Base-by-base conservation (phyloP, 2,329 filamentous ascomycete genomes). In the Bipolaris zeicola region DNA sequence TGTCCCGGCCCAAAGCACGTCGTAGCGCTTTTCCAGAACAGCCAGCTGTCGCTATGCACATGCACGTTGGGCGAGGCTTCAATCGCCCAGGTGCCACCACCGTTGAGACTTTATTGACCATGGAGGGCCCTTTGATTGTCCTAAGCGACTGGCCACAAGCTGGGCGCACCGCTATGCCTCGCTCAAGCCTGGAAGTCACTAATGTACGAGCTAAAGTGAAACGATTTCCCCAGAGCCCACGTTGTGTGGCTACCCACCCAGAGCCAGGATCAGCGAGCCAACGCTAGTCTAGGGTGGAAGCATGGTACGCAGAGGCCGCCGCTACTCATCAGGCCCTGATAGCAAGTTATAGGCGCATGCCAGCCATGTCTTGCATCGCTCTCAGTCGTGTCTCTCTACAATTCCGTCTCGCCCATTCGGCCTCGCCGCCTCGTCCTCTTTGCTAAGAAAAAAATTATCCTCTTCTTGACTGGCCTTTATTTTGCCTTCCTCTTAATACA, bases 141-240 rank as follows among this genome's bases (percentile, higher is more conserved):
- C 37, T 52, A 36, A 46, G 46, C 53, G 36, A 51, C 53, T 47
- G 48, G 39, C 34, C 49, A 58, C 50, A 39, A 60, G 50, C 61
- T 57, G 60, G 58, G 49, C 57, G 61, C 53, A 50, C 57, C 60
- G 55, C 60, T 57, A 55, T 57, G 62, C 61, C 60, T 52, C 58
- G 54, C 61, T 61, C 62, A 65, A 63, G 60, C 58, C 57, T 57
- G 54, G 39, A 59, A 36, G 50, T 57, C 57, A 39, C 63, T 55
- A 58, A 58, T 56, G 53, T 61, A 58, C 52, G 60, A 66, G 64
- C 64, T 64, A 68, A 67, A 45, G 61, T 74, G 72, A 75, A 74
- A 76, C 72, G 55, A 68, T 66, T 73, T 73, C 71, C 73, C 73
- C 70, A 73, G 68, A 70, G 65, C 65, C 68, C 67, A 70, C 66